These are phyloP conservation scores for Trichoderma endophyticum DNA, from an alignment of 2,329 filamentous ascomycete species.

Conservation along the genomic window DNA sequence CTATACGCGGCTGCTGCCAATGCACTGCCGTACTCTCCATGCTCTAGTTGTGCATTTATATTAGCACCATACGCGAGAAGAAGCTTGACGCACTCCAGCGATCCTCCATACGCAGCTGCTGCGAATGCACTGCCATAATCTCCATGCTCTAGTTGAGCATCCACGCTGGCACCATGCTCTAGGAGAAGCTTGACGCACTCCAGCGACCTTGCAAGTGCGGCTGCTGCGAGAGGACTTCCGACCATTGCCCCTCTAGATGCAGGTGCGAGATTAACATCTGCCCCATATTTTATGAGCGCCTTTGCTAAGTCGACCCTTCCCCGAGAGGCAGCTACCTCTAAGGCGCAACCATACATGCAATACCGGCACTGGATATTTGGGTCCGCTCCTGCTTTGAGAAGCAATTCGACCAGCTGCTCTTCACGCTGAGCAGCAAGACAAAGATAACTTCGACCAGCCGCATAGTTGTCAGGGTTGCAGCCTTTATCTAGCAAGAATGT, in stretches of 20 bases:
- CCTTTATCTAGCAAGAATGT: neutral
- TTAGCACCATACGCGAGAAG: neutral
- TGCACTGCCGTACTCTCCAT: neutral
- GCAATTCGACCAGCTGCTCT: neutral
- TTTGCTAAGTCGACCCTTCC: neutral
- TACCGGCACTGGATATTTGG: neutral
- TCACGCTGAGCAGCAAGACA: rapidly evolving
- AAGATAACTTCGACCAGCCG: neutral
- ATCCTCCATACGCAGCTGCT: neutral
- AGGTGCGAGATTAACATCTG: neutral
- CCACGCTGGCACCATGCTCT: neutral
- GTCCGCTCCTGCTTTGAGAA: neutral
- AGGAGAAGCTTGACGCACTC: neutral
- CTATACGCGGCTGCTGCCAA: neutral
- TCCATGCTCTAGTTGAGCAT: neutral
- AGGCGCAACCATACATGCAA: neutral
- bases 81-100: neutral
- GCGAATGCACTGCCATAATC: neutral
- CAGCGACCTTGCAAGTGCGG: neutral
- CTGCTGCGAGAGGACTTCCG: neutral
- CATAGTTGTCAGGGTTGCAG: neutral
- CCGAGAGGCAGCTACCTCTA: rapidly evolving
- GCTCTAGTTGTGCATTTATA: neutral
- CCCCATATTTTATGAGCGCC: neutral
- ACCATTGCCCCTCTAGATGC: too few species aligned